Evolutionary conservation across 441 rosid genomes (phyloP).

Genomic region (Kokia cookei): DNA sequence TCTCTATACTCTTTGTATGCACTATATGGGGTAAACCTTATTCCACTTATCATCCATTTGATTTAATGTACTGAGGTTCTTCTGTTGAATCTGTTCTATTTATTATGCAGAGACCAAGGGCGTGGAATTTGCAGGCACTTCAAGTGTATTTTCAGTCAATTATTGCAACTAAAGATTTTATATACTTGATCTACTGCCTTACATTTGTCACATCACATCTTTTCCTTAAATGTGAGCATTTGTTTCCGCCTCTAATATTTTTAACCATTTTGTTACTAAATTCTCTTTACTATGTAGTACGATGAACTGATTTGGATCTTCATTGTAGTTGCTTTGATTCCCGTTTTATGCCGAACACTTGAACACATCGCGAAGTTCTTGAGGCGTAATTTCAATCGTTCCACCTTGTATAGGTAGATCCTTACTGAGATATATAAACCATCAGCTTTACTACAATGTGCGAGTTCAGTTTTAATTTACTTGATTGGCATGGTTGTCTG

Average conservation of each 20-base stretch:
- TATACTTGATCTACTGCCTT: slow-evolving; percentile 83
- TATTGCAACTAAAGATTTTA: slow-evolving; percentile 82
- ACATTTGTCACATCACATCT: slow-evolving; percentile 84
- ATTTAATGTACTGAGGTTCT: background rate
- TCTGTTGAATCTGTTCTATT: slow-evolving; percentile 13
- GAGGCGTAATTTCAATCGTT: slow-evolving; percentile 70
- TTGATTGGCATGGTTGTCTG: background rate
- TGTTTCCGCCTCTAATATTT: background rate
- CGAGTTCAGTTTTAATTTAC: background rate
- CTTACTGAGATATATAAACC: background rate
- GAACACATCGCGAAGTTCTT: slow-evolving; percentile 82
- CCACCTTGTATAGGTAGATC: slow-evolving; percentile 77
- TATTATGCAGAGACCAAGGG: slow-evolving; percentile 70
- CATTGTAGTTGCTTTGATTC: slow-evolving; percentile 81
- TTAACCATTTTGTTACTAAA: too few relatives aligned
- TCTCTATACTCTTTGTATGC: slow-evolving; percentile 77
- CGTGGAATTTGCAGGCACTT: slow-evolving; percentile 83
- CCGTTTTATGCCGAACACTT: slow-evolving; percentile 74
- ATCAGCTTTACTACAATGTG: background rate
- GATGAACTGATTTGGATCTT: slow-evolving; percentile 3
- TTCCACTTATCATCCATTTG: too few relatives aligned
- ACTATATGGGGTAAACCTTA: slow-evolving; percentile 20
- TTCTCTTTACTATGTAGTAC: background rate
- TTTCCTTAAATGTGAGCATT: slow-evolving; percentile 75
- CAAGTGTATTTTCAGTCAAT: slow-evolving; percentile 79